These are phyloP conservation scores for Metschnikowia orientalis DNA, from an alignment of 805 yeast genomes.

Conservation along the genomic window DNA sequence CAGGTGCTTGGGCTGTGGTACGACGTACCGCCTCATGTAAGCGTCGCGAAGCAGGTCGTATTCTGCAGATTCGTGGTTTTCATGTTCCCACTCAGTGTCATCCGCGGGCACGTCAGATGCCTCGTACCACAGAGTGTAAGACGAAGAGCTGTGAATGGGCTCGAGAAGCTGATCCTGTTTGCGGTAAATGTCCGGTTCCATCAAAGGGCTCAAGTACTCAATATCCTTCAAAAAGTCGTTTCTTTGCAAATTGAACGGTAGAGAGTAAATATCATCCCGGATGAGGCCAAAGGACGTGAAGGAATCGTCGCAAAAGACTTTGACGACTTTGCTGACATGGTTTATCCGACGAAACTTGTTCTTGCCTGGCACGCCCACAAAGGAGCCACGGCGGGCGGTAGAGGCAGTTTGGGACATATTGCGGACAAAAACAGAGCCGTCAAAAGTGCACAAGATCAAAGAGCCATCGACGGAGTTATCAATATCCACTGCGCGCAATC, in stretches of 20 bases:
- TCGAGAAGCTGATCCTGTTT: slow-evolving; percentile 42
- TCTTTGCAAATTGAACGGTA: slow-evolving; percentile 50
- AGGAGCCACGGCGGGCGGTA: slow-evolving; percentile 24
- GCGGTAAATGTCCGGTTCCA: slow-evolving; percentile 27
- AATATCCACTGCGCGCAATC: slow-evolving; percentile 59
- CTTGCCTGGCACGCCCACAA: slow-evolving; percentile 16
- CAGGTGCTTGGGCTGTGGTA: not conserved
- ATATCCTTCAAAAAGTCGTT: slow-evolving; percentile 51
- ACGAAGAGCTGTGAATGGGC: slow-evolving; percentile 26
- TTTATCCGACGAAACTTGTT: slow-evolving; percentile 53
- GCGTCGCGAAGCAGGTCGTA: not conserved
- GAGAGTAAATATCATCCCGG: slow-evolving; percentile 55
- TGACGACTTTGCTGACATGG: slow-evolving; percentile 51
- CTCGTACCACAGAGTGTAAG: too few relatives aligned
- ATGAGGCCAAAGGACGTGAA: slow-evolving; percentile 66
- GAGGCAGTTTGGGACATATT: slow-evolving; percentile 16
- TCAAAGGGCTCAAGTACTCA: slow-evolving; percentile 48
- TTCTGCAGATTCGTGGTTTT: not conserved
- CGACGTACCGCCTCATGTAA: not conserved
- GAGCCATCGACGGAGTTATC: slow-evolving; percentile 69
- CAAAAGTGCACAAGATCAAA: slow-evolving; percentile 58
- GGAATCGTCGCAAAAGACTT: slow-evolving; percentile 61
- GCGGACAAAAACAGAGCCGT: slow-evolving; percentile 62
- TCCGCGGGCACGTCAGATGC: too few relatives aligned
- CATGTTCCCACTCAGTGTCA: not conserved